These are phyloP conservation scores for Dipteronia sinensis DNA, from an alignment of 345 rosid species.

Conservation along the genomic window DNA sequence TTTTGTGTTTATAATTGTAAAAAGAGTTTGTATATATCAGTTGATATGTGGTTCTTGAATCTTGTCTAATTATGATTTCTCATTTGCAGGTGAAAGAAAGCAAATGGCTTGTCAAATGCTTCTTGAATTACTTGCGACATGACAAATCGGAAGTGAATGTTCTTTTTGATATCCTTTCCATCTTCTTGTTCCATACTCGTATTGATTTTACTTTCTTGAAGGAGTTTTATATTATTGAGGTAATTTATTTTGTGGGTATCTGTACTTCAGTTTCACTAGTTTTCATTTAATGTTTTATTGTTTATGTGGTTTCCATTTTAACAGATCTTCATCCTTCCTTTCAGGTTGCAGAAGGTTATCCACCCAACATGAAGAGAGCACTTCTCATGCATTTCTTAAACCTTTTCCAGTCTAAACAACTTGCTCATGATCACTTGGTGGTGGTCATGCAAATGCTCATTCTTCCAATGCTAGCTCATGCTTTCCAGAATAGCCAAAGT, in stretches of 20 bases:
- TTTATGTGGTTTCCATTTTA: slow-evolving; percentile 1
- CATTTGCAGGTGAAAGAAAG: slow-evolving; percentile 91
- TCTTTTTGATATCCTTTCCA: slow-evolving; percentile 89
- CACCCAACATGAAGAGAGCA: slow-evolving; percentile 74
- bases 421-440: slow-evolving; percentile 92
- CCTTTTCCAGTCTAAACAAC: slow-evolving; percentile 94
- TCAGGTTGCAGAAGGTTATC: slow-evolving; percentile 97
- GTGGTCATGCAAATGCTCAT: slow-evolving; percentile 98
- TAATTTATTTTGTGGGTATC: slow-evolving; percentile 27
- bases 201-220: slow-evolving; percentile 96
- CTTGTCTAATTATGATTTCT: slow-evolving; percentile 15
- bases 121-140: slow-evolving; percentile 83
- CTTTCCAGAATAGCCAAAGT: slow-evolving; percentile 81
- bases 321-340: slow-evolving; percentile 20
- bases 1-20: neutral
- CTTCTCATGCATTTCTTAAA: slow-evolving; percentile 85
- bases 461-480: slow-evolving; percentile 98
- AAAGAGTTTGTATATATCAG: neutral
- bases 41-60: slow-evolving; percentile 14
- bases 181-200: slow-evolving; percentile 90
- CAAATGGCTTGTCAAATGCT: slow-evolving; percentile 99
- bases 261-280: neutral
- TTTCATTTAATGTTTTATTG: neutral
- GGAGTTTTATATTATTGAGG: slow-evolving; percentile 99
- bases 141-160: slow-evolving; percentile 85